Evolutionary conservation across 108 stramenopile species (phyloP).

Genomic region (Nitzschia palea): DNA sequence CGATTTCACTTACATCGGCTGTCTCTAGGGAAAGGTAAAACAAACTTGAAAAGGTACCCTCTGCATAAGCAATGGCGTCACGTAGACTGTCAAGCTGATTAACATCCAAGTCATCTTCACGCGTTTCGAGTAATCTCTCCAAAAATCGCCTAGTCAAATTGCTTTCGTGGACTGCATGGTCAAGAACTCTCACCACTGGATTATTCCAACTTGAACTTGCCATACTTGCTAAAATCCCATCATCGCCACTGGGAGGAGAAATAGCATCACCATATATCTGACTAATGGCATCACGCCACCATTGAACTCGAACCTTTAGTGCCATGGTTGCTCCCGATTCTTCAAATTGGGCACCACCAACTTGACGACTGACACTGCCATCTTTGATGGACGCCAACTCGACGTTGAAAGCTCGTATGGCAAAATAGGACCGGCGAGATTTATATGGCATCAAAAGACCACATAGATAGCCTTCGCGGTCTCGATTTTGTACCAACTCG

Average conservation of each 20-base stretch:
- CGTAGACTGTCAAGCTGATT: slow-evolving; percentile 48
- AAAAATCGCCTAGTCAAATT: slow-evolving; percentile 70
- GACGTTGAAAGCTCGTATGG: slow-evolving; percentile 78
- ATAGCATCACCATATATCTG: slow-evolving; percentile 43
- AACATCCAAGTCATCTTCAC: slow-evolving; percentile 65
- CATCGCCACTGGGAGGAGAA: not conserved
- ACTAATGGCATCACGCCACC: slow-evolving; percentile 76
- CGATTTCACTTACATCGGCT: slow-evolving; percentile 24
- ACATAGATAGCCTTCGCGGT: slow-evolving; percentile 77
- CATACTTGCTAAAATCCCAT: slow-evolving; percentile 13
- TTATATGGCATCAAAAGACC: slow-evolving; percentile 74
- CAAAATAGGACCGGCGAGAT: slow-evolving; percentile 61
- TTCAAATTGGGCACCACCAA: slow-evolving; percentile 26
- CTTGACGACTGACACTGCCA: slow-evolving; percentile 12
- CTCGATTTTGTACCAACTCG: slow-evolving; percentile 69
- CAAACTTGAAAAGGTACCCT: slow-evolving; percentile 64
- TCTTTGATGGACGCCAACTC: slow-evolving; percentile 80
- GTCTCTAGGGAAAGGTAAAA: slow-evolving; percentile 73
- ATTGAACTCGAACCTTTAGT: slow-evolving; percentile 66
- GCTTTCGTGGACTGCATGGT: slow-evolving; percentile 48
- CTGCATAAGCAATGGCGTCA: slow-evolving; percentile 71
- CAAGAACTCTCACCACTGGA: slow-evolving; percentile 65
- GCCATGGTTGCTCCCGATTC: slow-evolving; percentile 29
- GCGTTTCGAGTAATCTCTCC: slow-evolving; percentile 67
- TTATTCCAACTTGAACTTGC: slow-evolving; percentile 52